phyloP scores from a whole-genome alignment of 1,284 basidiomycete genomes.

The Cutaneotrichosporon curvatum region DNA sequence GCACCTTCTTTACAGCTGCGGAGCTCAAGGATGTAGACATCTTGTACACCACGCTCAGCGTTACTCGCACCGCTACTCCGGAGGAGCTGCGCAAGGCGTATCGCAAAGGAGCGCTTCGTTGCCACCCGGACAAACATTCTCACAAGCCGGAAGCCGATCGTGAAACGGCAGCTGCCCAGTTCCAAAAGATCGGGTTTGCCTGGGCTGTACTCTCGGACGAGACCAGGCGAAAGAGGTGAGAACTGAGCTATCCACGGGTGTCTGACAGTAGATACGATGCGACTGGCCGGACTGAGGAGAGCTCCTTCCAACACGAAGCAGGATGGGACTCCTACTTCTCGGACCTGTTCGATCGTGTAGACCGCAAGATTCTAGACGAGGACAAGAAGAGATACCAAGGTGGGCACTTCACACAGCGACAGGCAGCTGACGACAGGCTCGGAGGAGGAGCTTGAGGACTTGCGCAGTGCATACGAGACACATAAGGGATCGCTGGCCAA shows the following conservation, averaged over 20 bases:
- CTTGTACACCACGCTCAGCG: slow-evolving; percentile 64
- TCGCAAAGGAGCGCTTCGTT: slow-evolving; percentile 67
- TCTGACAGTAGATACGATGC: slow-evolving; percentile 56
- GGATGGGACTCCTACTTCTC: slow-evolving; percentile 93
- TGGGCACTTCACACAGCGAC: slow-evolving; percentile 33
- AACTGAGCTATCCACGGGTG: not conserved
- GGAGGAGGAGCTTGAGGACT: slow-evolving; percentile 68
- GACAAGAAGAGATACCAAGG: slow-evolving; percentile 89
- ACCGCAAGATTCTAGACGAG: slow-evolving; percentile 74
- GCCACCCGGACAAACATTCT: slow-evolving; percentile 84
- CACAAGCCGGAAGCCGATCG: slow-evolving; percentile 56
- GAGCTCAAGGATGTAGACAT: slow-evolving; percentile 44
- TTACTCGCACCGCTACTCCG: slow-evolving; percentile 52
- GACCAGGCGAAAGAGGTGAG: slow-evolving; percentile 55
- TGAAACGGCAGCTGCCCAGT: slow-evolving; percentile 61
- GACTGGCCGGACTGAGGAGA: slow-evolving; percentile 76
- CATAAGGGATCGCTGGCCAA: slow-evolving; percentile 63
- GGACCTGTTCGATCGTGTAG: slow-evolving; percentile 77
- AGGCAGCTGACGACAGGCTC: slow-evolving; percentile 58
- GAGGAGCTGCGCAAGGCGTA: slow-evolving; percentile 78
- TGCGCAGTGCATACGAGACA: slow-evolving; percentile 63
- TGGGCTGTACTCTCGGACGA: slow-evolving; percentile 78
- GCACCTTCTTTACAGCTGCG: slow-evolving; percentile 66
- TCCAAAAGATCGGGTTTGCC: slow-evolving; percentile 85
- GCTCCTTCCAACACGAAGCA: slow-evolving; percentile 57